phyloP scores from a whole-genome alignment of 306 rosid species.

The Alnus rubra region DNA sequence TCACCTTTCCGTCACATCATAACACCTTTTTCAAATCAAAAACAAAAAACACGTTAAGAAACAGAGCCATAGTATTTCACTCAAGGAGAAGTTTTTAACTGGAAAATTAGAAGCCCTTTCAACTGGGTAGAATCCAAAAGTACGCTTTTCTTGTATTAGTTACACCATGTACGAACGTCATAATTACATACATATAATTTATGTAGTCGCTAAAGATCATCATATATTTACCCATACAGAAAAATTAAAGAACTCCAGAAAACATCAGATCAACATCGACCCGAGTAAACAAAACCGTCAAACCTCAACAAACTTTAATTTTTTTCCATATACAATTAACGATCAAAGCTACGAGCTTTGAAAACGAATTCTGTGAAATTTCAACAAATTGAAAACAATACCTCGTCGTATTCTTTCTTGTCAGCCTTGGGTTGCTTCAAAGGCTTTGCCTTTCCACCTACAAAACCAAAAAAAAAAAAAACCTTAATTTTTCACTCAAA shows the following conservation, averaged over 20 bases:
- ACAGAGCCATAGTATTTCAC: too few relatives aligned
- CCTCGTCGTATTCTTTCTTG: slow-evolving; percentile 88
- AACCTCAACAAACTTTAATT: not conserved
- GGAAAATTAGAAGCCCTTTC: not conserved
- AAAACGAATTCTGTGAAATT: slow-evolving; percentile 6
- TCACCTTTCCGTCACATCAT: too few relatives aligned
- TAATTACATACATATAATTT: not conserved
- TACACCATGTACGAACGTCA: not conserved
- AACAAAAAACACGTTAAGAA: too few relatives aligned
- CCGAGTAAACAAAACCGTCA: not conserved
- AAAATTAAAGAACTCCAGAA: not conserved
- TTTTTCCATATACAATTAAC: not conserved
- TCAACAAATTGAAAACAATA: slow-evolving; percentile 22
- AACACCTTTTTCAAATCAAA: too few relatives aligned
- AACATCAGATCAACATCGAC: not conserved
- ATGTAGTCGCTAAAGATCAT: not conserved
- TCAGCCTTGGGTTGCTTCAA: slow-evolving; percentile 90
- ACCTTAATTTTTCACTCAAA: not conserved
- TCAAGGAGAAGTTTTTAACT: not conserved
- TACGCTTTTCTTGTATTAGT: not conserved
- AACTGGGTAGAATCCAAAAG: not conserved
- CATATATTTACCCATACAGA: not conserved
- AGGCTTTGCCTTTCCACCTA: slow-evolving; percentile 98
- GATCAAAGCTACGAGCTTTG: not conserved
- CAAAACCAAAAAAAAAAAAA: not conserved